Evolutionary conservation across 495 filamentous ascomycete genomes (phyloP), one percentile per base, ranked within the genome.

Genomic region (Aspergillus mulundensis): DNA sequence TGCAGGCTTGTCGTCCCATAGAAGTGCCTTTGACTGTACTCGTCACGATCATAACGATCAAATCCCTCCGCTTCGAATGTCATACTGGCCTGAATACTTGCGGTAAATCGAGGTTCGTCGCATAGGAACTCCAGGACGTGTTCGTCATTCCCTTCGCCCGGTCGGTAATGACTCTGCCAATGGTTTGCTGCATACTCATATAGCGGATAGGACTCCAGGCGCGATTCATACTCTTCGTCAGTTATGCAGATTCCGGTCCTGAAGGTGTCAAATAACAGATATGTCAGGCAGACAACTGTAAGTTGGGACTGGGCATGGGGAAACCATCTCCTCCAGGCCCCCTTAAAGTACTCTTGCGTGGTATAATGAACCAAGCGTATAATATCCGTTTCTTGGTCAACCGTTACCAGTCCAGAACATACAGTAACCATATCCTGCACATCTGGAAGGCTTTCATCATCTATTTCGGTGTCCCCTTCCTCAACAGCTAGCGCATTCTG

Each of bases 401-500:
- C 53, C 7, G 58, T 63, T 0, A 73, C 70, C 18, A 75, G 60
- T 0, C 71, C 71, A 20, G 61, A 57, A 41, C 71, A 75, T 16
- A 69, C 61, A 44, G 61, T 59, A 5, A 65, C 25, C 11, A 72
- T 60, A 25, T 47, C 44, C 2, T 28, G 10, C 7, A 16, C 11
- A 3, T 12, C 23, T 30, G 44, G 23, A 5, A 52, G 5, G 10
- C 39, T 28, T 12, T 24, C 20, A 0, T 52, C 21, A 18, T 52
- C 20, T n/a, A 42, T 7, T 0, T 25, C n/a, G 3, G 18, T 21
- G 0, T 63, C 50, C 3, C 50, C 63, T 0, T 51, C 0, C 34
- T 76, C 61, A 0, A 81, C 63, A 0, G 74, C 77, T 23, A 84
- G 61, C 0, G 79, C 80, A 61, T 78, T 65, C 20, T 70, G 70